Base-by-base conservation (phyloP, 345 rosid species). In the Lenwebbia sp. region DNA sequence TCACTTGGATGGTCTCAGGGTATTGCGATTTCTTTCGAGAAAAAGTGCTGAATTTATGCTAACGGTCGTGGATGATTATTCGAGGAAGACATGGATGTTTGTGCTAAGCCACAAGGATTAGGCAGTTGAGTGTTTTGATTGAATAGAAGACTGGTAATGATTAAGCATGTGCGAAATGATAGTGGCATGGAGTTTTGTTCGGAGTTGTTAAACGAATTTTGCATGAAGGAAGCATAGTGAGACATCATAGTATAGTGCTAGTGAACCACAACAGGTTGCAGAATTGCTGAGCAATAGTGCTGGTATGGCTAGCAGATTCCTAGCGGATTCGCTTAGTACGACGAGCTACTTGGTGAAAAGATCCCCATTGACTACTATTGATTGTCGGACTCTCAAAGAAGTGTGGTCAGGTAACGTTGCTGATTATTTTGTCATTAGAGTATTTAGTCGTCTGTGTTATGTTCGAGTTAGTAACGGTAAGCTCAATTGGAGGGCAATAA, bases 21-120 rank as follows among this genome's bases (percentile, higher is more conserved):
- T 57, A 28, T 4, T 0, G 3, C 1, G 6, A 6, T 26, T n/a
- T 57, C 5, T 13, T 26, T 57, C 6, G 0, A 26, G 3, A 13
- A 26, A 26, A 1, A 56, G 13, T 56, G 2, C 0, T 13, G 3
- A 13, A 57, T 26, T 25, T 25, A 5, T 57, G 30, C 30, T 57
- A 26, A 57, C 9, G 2, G 0, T 3, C 10, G 15, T 57, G 30
- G 30, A 26, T 57, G 30, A 57, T 13, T 57, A 57, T 14, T 2
- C 0, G 28, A 11, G 15, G 6, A 57, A 57, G 62, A 57, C 30
- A 4, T 26, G 13, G 14, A 13, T 57, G 14, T 26, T 57, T 25
- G 30, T 26, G 11, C 14, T 57, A 10, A 57, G 3, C 13, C 30
- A 26, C 62, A 4, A 5, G 5, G 62, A 57, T 11, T 57, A 25